Evolutionary conservation across 169 alveolate species (phyloP).

Genomic region (Plasmodium falciparum): DNA sequence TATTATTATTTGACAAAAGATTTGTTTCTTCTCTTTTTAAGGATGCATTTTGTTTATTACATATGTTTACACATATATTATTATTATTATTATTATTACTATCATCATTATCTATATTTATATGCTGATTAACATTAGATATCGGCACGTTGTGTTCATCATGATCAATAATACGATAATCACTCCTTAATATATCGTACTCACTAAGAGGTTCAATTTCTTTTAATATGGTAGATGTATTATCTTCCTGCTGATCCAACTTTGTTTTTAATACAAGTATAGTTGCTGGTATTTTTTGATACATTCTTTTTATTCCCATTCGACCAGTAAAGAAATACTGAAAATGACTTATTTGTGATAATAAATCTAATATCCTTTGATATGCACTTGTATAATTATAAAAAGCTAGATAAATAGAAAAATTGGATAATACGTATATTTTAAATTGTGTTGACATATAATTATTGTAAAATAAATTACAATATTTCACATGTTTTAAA

Average conservation of each 20-base stretch:
- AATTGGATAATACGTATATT: constrained; percentile 79
- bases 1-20: neutral
- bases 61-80: neutral
- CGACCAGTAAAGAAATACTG: constrained; percentile 82
- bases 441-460: constrained; percentile 71
- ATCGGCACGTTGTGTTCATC: neutral
- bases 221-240: constrained; percentile 36
- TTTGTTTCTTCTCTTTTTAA: neutral
- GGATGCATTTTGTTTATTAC: neutral
- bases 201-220: constrained; percentile 70
- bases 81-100: neutral
- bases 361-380: constrained; percentile 36
- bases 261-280: constrained; percentile 79
- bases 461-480: constrained; percentile 41
- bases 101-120: neutral
- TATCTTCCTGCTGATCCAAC: constrained; percentile 51
- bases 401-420: constrained; percentile 77
- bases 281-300: constrained; percentile 80
- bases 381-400: constrained; percentile 79
- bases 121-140: neutral
- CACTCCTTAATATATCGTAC: constrained; percentile 67
- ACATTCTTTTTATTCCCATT: constrained; percentile 84
- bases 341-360: constrained; percentile 77
- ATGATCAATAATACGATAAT: constrained; percentile 25
- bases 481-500: constrained; percentile 16